Base-by-base conservation (phyloP, 306 rosid species). In the Boehmeria nivea region DNA sequence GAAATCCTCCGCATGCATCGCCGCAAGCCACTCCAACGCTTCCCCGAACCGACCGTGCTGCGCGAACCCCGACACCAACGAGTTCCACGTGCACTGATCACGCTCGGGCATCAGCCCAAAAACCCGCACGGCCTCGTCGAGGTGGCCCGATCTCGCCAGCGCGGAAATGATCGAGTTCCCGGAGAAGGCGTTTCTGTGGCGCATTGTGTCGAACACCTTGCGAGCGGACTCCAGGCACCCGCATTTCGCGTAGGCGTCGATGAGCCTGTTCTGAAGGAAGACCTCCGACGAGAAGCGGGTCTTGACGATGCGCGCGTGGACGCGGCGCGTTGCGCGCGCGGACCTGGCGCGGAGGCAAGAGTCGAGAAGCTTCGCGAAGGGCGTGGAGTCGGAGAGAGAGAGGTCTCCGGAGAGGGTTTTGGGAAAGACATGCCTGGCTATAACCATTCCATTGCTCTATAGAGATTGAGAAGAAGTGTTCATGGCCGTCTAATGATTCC, bases 21-120 rank as follows among this genome's bases (percentile, higher is more conserved):
- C 39, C 22, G n/a, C 64, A 49, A 69, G 24, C 16, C 39, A 69
- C 12, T 69, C 53, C 52, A 62, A 39, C 39, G 64, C 69, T 28
- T 62, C 49, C 40, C 54, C 64, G 21, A 37, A 39, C 2, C 40
- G 47, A 19, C 13, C 42, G 8, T 61, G 69, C 53, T 61, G 69
- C 9, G 70, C 43, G 49, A 70, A 43, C 36, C 66, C 57, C 0
- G 65, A 39, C 20, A 70, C 50, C 66, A 70, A 34, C 3, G 66
- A 63, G 48, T 63, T 70, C 57, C 66, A 70, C 0, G 70, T 56
- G 66, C 76, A 70, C 25, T 70, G 46, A 38, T 70, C 70, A 11
- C 50, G 53, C 26, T 51, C 65, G 1, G 45, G 45, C 76, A 57
- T 63, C 9, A 14, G 39, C 24, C 40, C 11, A 26, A 70, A 70